A percentile compares a stretch with the other conserved stretches of the same genome.
Conservation (phyloP, 371 early-diverging fungal genomes). For the Syncephalastrum sp. region DNA sequence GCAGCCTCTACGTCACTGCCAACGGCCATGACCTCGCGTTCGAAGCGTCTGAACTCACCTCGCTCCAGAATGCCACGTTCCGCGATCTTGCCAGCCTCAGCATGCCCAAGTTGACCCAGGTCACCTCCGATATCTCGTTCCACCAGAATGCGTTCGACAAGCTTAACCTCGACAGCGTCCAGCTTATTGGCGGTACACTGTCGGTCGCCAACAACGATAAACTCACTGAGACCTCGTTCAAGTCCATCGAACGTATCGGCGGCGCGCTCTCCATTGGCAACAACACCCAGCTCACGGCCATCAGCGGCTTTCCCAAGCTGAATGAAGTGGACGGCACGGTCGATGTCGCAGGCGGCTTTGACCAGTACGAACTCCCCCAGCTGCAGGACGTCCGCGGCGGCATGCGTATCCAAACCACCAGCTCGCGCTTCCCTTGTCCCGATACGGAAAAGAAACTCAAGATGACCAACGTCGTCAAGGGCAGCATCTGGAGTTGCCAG, state of each 20-base stretch:
- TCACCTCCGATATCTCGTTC: constrained; percentile 46
- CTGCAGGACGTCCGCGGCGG: constrained; percentile 54
- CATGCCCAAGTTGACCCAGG: constrained; percentile 31
- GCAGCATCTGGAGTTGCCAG: constrained; percentile 43
- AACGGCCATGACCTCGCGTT: constrained; percentile 37
- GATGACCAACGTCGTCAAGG: constrained; percentile 40
- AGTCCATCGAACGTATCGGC: constrained; percentile 39
- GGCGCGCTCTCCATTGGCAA: constrained; percentile 62
- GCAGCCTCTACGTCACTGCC: constrained; percentile 41
- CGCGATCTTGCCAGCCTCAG: constrained; percentile 39
- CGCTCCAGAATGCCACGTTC: constrained; percentile 36
- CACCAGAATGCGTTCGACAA: constrained; percentile 49
- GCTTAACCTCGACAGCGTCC: constrained; percentile 36
- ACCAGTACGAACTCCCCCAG: constrained; percentile 37
- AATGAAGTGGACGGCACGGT: constrained; percentile 49
- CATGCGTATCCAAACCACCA: constrained; percentile 51
- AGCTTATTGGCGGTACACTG: constrained; percentile 49
- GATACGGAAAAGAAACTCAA: constrained; percentile 10
- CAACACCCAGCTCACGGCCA: constrained; percentile 45
- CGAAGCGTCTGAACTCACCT: constrained; percentile 31
- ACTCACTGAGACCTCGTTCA: constrained; percentile 49
- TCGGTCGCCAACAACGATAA: constrained; percentile 53
- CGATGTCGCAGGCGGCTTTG: constrained; percentile 53
- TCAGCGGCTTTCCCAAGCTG: constrained; percentile 51
- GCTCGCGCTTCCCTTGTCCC: constrained; percentile 5